Base-by-base conservation (phyloP, 495 filamentous ascomycete species). In the Aspergillus biplanus region DNA sequence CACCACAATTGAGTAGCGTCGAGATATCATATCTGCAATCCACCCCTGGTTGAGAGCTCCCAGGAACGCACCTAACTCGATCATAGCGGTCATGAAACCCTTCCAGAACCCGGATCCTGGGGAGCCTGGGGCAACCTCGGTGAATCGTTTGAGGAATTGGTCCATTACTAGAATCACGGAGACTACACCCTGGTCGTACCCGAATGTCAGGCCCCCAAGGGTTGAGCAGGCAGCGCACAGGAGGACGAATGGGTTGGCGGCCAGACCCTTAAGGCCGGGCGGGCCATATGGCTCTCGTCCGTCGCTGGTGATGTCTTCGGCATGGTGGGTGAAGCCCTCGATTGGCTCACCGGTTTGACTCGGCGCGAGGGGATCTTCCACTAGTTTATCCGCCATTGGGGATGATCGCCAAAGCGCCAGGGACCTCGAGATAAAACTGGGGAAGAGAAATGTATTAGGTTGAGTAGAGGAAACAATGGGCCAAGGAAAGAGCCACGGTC, bases 1-100 rank as follows among this genome's bases (percentile, higher is more conserved):
- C 6, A 87, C 75, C 7, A 87, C 58, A 50, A 88, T 83, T 1
- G 83, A 83, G 56, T 82, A 86, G 33, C 84, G 81, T 9, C 86
- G 75, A 7, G 82, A 86, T 55, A 85, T 80, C 67, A 77, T 82
- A 64, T 88, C 86, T 0, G 86, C 85, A 39, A 87, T 76, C 77
- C 80, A 86, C 2, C 85, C 85, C 65, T 85, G 81, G 56, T 84
- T 85, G 15, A 87, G 60, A 0, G 84, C 83, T 53, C 84, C 82
- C 3, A 84, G 56, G 52, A 86, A 71, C 11, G 85, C 85, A 11
- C 85, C 83, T 44, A 86, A 64, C 63, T 86, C 85, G 47, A 87
- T 83, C 84, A 86, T 86, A 2, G 84, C 85, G 1, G 84, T 86
- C 72, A 86, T 73, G 12, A 87, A 63, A 6, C 85, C 85, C 68